Conservation (phyloP, 78 protist species). For the Dictyostelium firmibasis region DNA sequence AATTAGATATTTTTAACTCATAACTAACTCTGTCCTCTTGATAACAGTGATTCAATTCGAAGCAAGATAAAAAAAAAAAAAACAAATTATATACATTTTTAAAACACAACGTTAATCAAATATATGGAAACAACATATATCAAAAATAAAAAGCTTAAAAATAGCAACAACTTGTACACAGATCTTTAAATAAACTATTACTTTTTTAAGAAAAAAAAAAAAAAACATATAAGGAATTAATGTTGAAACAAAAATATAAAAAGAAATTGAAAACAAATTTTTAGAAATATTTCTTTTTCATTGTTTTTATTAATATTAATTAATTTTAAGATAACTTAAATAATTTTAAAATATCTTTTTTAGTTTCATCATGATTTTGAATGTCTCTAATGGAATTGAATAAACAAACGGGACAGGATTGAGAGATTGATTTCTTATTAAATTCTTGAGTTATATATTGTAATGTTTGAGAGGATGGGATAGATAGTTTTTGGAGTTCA, state of each 20-base stretch:
- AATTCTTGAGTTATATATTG: conserved; percentile 33
- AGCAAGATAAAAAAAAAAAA: conserved; percentile 34
- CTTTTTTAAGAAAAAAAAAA: background rate
- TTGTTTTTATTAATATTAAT: too few species aligned
- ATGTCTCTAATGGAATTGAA: conserved; percentile 33
- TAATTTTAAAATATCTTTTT: conserved; percentile 16
- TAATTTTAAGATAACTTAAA: background rate
- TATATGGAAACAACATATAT: too few species aligned
- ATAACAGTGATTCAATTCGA: conserved; percentile 73
- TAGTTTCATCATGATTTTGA: conserved; percentile 15
- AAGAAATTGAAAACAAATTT: background rate
- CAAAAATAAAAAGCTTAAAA: background rate
- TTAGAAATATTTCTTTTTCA: background rate
- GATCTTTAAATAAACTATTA: background rate
- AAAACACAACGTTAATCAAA: background rate
- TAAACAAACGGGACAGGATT: conserved; percentile 68
- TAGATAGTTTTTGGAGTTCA: conserved; percentile 36
- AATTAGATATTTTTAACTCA: background rate
- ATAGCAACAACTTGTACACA: background rate
- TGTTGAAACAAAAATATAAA: too few species aligned
- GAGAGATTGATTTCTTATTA: conserved; percentile 56
- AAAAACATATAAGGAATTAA: too few species aligned
- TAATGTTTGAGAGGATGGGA: conserved; percentile 3
- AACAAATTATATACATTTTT: background rate
- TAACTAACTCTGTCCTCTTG: background rate